Evolutionary conservation across 306 rosid genomes (phyloP).

Genomic region (Fragaria ananassa): DNA sequence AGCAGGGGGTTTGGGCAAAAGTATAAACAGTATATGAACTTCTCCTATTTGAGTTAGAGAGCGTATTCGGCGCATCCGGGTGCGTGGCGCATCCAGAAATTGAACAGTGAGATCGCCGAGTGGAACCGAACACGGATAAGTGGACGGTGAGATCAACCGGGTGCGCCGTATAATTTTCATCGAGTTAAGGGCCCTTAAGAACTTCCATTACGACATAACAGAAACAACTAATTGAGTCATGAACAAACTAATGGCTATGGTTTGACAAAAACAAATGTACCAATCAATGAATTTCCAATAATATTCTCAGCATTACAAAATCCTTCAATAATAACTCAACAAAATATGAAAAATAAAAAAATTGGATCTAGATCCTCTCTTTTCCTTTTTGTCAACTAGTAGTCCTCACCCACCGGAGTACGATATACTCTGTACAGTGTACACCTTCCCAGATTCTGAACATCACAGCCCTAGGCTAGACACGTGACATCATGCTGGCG

Average conservation of each 20-base stretch:
- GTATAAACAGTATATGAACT: too few species aligned
- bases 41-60: too few species aligned
- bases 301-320: neutral
- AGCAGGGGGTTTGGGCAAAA: too few species aligned
- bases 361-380: neutral
- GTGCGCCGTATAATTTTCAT: too few species aligned
- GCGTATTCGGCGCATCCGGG: too few species aligned
- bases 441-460: neutral
- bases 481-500: conserved; percentile 18
- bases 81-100: too few species aligned
- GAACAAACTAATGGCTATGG: too few species aligned
- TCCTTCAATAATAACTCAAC: neutral
- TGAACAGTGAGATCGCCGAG: too few species aligned
- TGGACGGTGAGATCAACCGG: too few species aligned
- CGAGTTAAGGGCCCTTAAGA: neutral
- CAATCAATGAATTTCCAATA: neutral
- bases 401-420: conserved; percentile 5
- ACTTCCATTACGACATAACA: neutral
- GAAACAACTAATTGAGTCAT: neutral
- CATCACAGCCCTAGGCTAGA: neutral
- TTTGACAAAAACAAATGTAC: neutral
- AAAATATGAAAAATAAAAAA: neutral
- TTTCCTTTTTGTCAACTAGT: neutral
- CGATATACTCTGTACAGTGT: neutral
- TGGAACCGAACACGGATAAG: too few species aligned